Conservation (phyloP, 305 asterid genomes). For the Stenogyne calaminthoides region DNA sequence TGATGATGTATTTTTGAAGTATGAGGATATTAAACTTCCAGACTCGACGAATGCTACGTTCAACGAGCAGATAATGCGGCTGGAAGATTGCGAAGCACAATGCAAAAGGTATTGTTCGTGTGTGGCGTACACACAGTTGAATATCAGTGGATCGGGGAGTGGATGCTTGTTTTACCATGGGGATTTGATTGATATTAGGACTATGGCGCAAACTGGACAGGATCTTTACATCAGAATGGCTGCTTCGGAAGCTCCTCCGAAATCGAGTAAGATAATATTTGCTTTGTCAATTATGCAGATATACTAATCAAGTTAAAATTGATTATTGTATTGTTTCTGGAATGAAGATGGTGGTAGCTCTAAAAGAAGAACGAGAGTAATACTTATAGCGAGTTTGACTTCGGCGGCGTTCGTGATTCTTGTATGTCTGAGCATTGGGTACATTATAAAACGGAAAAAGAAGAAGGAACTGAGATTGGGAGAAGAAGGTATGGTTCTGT, state of each 20-base stretch:
- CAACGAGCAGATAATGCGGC: background rate
- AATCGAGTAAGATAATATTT: constrained; percentile 18
- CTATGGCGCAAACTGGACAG: too few species aligned
- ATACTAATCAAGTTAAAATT: too few species aligned
- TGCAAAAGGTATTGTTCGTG: background rate
- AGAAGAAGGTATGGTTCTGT: background rate
- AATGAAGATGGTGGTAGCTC: background rate
- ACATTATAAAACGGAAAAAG: background rate
- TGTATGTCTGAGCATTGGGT: background rate
- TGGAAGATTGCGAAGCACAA: background rate
- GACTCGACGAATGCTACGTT: background rate
- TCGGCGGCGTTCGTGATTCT: too few species aligned
- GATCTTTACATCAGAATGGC: constrained; percentile 37
- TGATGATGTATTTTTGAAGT: constrained; percentile 26
- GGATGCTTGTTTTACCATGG: too few species aligned
- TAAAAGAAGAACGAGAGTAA: too few species aligned
- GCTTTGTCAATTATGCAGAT: too few species aligned
- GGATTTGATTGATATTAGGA: too few species aligned
- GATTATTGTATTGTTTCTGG: background rate
- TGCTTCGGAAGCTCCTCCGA: constrained; percentile 30
- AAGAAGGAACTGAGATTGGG: background rate
- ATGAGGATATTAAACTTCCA: background rate
- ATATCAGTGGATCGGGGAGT: constrained; percentile 35
- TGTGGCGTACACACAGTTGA: constrained; percentile 20
- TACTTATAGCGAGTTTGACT: too few species aligned